Evolutionary conservation across 305 asterid species (phyloP), one percentile per base, ranked within the genome.

Genomic region (Coffea humblotiana): DNA sequence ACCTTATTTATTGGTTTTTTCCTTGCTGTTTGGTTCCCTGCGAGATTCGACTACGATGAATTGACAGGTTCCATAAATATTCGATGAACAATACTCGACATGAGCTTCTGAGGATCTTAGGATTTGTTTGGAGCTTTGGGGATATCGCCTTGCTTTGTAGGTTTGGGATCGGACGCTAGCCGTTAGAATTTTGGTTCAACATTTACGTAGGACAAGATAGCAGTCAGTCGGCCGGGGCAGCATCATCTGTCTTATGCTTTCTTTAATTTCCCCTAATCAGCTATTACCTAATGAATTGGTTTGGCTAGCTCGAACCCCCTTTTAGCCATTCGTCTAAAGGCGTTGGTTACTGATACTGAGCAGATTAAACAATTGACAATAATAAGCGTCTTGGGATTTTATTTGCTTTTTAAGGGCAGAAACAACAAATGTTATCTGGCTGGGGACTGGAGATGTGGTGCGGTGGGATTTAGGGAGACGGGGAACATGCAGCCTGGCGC

Each of bases 121-220:
- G 71, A 29, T 47, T 72, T 23, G 2, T 14, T 25, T 21, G 27
- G 72, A 56, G 71, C 80, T 69, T 76, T 35, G 80, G 77, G 19
- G 60, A 19, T 71, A 73, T 35, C 84, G 73, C 47, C 2, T 21
- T 27, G 64, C 25, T 18, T 52, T 76, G 25, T 6, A 51, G 37
- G 8, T 11, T 56, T 52, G 61, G 65, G 56, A 37, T 35, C 45
- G 45, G 79, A 51, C 61, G 16, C 78, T 29, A 43, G 60, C 2
- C 1, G 15, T 18, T 40, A 29, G 21, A 15, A 2, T 15, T 29
- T 43, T 48, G 52, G 8, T 49, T 9, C 12, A 19, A 77, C 80
- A 27, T 16, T 35, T 65, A 4, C 49, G 73, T 32, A 18, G 64
- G 29, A 64, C 51, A 21, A 12, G 32, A 37, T 73, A 7, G 51